These are phyloP conservation scores for Wickerhamia fluorescens DNA, from an alignment of 805 yeast genomes.

Conservation along the genomic window DNA sequence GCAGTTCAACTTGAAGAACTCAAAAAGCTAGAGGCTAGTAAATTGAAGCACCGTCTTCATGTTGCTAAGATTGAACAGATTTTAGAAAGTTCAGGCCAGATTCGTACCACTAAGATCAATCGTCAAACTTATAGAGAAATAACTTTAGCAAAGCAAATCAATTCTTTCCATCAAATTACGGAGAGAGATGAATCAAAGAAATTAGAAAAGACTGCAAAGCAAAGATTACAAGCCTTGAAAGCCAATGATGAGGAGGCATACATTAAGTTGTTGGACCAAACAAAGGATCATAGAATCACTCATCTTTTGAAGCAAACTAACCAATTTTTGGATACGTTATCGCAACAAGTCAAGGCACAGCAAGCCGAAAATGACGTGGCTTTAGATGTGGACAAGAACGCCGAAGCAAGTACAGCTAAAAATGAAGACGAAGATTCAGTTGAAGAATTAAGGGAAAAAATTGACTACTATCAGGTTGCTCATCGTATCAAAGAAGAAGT, in stretches of 20 bases:
- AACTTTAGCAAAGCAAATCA: constrained; percentile 28
- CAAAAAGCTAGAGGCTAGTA: constrained; percentile 46
- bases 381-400: constrained; percentile 15
- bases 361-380: constrained; percentile 45
- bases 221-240: constrained; percentile 79
- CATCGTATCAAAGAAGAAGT: constrained; percentile 66
- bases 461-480: constrained; percentile 78
- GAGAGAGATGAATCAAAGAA: constrained; percentile 74
- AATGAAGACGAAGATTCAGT: constrained; percentile 29
- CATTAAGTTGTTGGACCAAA: constrained; percentile 74
- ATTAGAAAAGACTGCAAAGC: constrained; percentile 76
- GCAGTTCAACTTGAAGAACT: constrained; percentile 73
- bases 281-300: constrained; percentile 82
- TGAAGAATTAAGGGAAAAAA: constrained; percentile 56
- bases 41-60: constrained; percentile 17
- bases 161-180: constrained; percentile 44
- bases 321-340: constrained; percentile 66
- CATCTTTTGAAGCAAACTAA: constrained; percentile 78
- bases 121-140: constrained; percentile 19
- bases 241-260: constrained; percentile 88
- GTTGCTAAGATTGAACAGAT: constrained; percentile 17
- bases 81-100: constrained; percentile 19
- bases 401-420: constrained; percentile 23
- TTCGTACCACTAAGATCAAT: constrained; percentile 13
- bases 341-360: constrained; percentile 73